Evolutionary conservation across 1,139 yeast species (phyloP).

Genomic region (Chernovozyma aurita): DNA sequence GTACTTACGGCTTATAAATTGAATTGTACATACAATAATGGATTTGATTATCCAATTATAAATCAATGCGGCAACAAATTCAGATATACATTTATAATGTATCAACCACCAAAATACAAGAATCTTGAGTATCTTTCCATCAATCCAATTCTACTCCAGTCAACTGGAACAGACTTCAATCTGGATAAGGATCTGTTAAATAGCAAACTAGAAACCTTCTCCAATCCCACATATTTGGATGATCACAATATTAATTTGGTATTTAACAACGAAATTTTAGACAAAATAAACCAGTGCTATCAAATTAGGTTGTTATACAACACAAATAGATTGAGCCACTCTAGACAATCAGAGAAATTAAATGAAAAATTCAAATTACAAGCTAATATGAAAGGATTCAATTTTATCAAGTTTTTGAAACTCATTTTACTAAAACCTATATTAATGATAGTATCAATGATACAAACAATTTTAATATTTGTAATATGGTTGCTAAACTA

Average conservation of each 20-base stretch:
- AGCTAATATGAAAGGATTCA: too few species aligned
- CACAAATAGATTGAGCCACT: not conserved
- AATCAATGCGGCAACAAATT: not conserved
- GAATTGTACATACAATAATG: not conserved
- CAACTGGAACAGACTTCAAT: conserved; percentile 25
- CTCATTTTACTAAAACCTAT: conserved; percentile 1
- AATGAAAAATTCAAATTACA: not conserved
- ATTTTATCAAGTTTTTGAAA: too few species aligned
- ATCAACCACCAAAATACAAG: conserved; percentile 69
- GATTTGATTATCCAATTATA: not conserved
- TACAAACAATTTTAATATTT: conserved; percentile 2
- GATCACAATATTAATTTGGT: not conserved
- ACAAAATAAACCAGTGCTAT: conserved; percentile 4
- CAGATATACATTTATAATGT: conserved; percentile 45
- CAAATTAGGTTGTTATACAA: not conserved
- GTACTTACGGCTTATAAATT: not conserved
- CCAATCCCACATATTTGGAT: not conserved
- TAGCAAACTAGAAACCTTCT: not conserved
- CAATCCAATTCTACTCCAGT: conserved; percentile 65
- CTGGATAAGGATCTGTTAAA: not conserved
- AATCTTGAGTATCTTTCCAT: conserved; percentile 78
- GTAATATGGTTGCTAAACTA: conserved; percentile 26
- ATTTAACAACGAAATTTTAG: conserved; percentile 3
- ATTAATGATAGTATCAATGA: not conserved
- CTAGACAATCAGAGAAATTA: not conserved